Percentiles rank a stretch among this genome's conserved stretches.
phyloP scores from a whole-genome alignment of 2,329 filamentous ascomycete species.

The Fusarium stilboides region DNA sequence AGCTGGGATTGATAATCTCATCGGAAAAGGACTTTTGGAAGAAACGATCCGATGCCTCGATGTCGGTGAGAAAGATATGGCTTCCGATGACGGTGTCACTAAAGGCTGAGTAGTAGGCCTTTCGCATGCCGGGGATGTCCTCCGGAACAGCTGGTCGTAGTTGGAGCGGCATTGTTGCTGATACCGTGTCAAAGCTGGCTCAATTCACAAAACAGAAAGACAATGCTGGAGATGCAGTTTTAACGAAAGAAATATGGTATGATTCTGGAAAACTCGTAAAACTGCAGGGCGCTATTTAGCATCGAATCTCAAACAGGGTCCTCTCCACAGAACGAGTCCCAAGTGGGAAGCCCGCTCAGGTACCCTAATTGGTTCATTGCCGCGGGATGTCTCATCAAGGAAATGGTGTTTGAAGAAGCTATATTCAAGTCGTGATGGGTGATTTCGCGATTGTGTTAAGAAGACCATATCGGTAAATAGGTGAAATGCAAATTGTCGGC shows the following conservation, averaged over 20 bases:
- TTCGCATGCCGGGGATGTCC: constrained; percentile 59
- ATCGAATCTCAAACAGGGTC: not conserved
- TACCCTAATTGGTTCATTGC: constrained; percentile 18
- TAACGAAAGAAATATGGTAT: not conserved
- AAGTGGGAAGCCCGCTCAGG: constrained; percentile 10
- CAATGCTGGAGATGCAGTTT: not conserved
- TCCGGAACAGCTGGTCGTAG: constrained; percentile 58
- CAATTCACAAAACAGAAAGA: not conserved
- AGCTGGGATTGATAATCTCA: constrained; percentile 59
- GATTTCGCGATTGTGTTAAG: too few species aligned
- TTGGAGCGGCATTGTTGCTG: constrained; percentile 42
- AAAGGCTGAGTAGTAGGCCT: constrained; percentile 65
- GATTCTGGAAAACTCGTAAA: not conserved
- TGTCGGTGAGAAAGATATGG: constrained; percentile 56
- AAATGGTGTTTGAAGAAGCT: not conserved
- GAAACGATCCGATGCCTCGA: constrained; percentile 50
- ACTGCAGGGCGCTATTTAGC: constrained; percentile 8
- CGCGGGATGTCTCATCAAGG: not conserved
- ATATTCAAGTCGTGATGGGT: not conserved
- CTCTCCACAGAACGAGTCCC: constrained; percentile 28
- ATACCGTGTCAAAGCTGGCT: not conserved
- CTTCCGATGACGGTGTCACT: constrained; percentile 54
- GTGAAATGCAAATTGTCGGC: too few species aligned
- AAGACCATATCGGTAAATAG: too few species aligned
- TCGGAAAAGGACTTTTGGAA: constrained; percentile 55